These are phyloP conservation scores for Backusella mclennaniae DNA, from an alignment of 192 early-diverging fungal genomes.

Conservation along the genomic window DNA sequence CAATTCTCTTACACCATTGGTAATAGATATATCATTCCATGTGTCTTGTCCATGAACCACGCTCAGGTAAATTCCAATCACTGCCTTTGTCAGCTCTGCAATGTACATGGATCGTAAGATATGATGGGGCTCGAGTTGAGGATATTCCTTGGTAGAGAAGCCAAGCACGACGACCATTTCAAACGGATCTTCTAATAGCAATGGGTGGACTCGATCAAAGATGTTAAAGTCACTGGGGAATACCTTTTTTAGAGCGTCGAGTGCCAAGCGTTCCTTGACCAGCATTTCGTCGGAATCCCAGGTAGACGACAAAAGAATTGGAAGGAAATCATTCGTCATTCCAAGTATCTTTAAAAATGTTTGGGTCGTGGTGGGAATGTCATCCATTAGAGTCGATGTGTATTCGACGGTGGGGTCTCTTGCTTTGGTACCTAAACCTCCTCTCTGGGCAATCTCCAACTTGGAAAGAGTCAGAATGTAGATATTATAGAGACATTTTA, in stretches of 20 bases:
- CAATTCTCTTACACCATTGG: background rate
- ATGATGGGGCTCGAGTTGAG: slow-evolving; percentile 56
- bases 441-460: slow-evolving; percentile 71
- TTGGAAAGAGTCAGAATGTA: slow-evolving; percentile 67
- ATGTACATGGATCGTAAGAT: slow-evolving; percentile 65
- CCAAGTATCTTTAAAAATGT: slow-evolving; percentile 69
- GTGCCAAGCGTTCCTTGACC: background rate
- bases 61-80: slow-evolving; percentile 49
- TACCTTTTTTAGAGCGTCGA: background rate
- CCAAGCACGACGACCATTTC: slow-evolving; percentile 60
- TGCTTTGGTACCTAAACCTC: slow-evolving; percentile 42
- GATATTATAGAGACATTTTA: slow-evolving; percentile 53
- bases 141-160: slow-evolving; percentile 35
- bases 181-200: slow-evolving; percentile 73
- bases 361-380: slow-evolving; percentile 60
- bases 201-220: slow-evolving; percentile 33
- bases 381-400: slow-evolving; percentile 57
- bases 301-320: background rate
- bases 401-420: slow-evolving; percentile 26
- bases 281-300: background rate
- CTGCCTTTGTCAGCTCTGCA: slow-evolving; percentile 69
- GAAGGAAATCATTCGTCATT: slow-evolving; percentile 40
- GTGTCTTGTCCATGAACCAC: background rate
- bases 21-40: background rate
- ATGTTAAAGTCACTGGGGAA: background rate